A percentile compares a stretch with the other conserved stretches of the same genome.
These are phyloP conservation scores for Ganoderma lucidum DNA, from an alignment of 1,284 basidiomycete genomes.

Conservation along the genomic window DNA sequence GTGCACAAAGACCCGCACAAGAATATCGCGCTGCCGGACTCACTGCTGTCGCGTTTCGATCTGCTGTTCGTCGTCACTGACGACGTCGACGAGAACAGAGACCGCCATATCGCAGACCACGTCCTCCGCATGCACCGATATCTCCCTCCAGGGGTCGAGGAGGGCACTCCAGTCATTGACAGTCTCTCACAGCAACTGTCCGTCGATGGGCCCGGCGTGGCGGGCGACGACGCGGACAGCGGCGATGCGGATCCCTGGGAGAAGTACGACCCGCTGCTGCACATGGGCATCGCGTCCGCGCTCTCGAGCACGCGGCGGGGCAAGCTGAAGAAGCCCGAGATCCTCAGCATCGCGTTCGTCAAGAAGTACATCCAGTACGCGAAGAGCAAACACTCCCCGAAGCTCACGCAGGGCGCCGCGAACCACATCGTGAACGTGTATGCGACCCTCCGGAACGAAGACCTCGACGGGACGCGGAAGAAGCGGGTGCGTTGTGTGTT, in stretches of 20 bases:
- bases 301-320: constrained; percentile 56
- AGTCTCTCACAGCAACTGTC: constrained; percentile 88
- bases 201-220: constrained; percentile 77
- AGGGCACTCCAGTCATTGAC: constrained; percentile 91
- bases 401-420: constrained; percentile 91
- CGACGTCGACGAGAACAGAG: constrained; percentile 95
- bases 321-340: constrained; percentile 78
- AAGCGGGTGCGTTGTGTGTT: constrained; percentile 71
- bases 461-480: constrained; percentile 83
- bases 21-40: constrained; percentile 99
- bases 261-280: constrained; percentile 96
- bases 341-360: constrained; percentile 93
- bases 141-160: constrained; percentile 94
- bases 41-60: constrained; percentile 98
- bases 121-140: constrained; percentile 98
- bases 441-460: constrained; percentile 91
- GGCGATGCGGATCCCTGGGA: constrained; percentile 88
- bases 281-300: constrained; percentile 71
- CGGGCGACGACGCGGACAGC: constrained; percentile 61
- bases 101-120: constrained; percentile 96
- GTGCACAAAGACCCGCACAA: constrained; percentile 99
- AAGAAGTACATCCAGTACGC: constrained; percentile 99
- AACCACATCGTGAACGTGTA: constrained; percentile 96
- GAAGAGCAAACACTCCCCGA: constrained; percentile 87
- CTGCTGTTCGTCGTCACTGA: constrained; percentile 98